A percentile compares a stretch with the other conserved stretches of the same genome.
Conservation (phyloP, 345 rosid genomes). For the Eutrema heterophyllum region DNA sequence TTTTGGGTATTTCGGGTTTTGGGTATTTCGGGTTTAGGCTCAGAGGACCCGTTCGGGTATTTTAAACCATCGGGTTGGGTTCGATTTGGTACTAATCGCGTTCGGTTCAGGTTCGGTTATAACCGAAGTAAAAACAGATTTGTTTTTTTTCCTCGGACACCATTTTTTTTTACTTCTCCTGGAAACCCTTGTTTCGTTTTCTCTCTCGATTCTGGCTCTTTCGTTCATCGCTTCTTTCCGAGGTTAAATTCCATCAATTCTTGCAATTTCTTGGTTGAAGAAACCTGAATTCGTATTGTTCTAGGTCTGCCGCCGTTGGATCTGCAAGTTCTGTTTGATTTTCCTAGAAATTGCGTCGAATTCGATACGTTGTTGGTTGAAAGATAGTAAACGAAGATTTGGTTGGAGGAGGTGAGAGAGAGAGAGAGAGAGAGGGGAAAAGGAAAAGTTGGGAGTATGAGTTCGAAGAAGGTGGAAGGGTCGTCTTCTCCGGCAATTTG, state of each 20-base stretch:
- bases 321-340: conserved; percentile 1
- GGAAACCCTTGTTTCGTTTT: not conserved
- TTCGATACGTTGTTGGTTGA: not conserved
- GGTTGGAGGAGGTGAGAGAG: not conserved
- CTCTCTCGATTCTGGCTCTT: conserved; percentile 5
- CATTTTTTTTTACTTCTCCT: not conserved
- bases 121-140: no score
- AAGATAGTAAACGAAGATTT: not conserved
- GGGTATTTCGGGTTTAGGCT: no score
- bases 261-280: conserved; percentile 8
- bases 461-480: conserved; percentile 58
- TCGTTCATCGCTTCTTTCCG: not conserved
- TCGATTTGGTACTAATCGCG: no score
- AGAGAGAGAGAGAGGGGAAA: not conserved
- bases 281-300: not conserved
- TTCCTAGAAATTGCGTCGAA: not conserved
- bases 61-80: no score
- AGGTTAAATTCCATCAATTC: not conserved
- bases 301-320: not conserved
- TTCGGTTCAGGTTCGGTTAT: no score
- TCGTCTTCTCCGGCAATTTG: conserved; percentile 58
- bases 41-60: no score
- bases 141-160: not conserved
- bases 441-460: conserved; percentile 26
- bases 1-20: no score